Evolutionary conservation across 2,329 filamentous ascomycete genomes (phyloP).

Genomic region (Monilinia laxa): DNA sequence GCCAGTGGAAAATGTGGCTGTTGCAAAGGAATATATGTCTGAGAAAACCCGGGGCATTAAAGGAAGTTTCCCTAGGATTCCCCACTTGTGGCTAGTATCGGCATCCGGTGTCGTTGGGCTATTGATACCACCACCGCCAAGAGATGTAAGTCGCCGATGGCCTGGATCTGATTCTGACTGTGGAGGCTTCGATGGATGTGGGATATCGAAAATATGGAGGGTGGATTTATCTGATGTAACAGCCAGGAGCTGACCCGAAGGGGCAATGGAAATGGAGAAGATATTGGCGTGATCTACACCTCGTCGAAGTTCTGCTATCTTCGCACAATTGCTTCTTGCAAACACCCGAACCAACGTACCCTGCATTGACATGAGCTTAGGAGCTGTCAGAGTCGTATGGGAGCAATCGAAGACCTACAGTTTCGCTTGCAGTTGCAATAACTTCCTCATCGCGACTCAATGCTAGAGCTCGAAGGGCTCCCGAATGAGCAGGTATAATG

Average conservation of each 20-base stretch:
- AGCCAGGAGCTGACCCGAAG: constrained; percentile 74
- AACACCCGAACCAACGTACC: constrained; percentile 89
- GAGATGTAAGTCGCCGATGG: constrained; percentile 39
- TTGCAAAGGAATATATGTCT: constrained; percentile 84
- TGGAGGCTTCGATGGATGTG: constrained; percentile 50
- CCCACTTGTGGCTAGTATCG: constrained; percentile 73
- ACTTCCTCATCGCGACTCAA: constrained; percentile 78
- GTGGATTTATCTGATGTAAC: constrained; percentile 97
- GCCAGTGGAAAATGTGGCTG: constrained; percentile 77
- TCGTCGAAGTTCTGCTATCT: constrained; percentile 79
- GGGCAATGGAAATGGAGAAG: constrained; percentile 85
- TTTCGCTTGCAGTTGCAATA: constrained; percentile 87
- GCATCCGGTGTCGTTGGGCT: constrained; percentile 43
- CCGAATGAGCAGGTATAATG: constrained; percentile 89
- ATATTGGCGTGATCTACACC: constrained; percentile 87
- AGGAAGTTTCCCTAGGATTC: constrained; percentile 78
- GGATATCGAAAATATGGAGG: constrained; percentile 88
- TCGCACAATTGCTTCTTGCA: constrained; percentile 75
- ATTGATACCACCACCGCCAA: constrained; percentile 36
- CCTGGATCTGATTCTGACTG: constrained; percentile 40
- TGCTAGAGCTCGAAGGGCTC: constrained; percentile 72
- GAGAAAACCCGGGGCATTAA: constrained; percentile 84
- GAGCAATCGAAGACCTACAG: constrained; percentile 44
- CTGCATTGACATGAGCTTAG: constrained; percentile 41
- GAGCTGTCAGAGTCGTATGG: constrained; percentile 1